Conservation (phyloP, 1,139 yeast genomes). For the Geotrichum bryndzae region DNA sequence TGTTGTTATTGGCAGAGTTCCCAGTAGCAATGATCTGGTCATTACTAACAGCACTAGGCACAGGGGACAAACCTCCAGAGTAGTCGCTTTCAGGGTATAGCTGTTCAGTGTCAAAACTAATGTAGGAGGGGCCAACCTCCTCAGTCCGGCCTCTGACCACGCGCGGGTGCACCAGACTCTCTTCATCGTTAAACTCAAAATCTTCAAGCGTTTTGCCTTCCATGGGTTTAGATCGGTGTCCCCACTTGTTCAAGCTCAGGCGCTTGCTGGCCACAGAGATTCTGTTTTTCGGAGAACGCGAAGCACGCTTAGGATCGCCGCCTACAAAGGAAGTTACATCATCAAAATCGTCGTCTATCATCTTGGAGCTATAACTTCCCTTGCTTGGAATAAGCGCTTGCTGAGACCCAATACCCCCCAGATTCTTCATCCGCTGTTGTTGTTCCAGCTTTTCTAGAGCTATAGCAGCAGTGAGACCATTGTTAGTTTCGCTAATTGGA, state of each 20-base stretch:
- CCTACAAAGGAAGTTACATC: background rate
- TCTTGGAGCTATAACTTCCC: background rate
- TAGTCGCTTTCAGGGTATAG: constrained; percentile 5
- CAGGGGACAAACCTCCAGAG: background rate
- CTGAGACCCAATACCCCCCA: constrained; percentile 1
- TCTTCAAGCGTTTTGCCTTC: constrained; percentile 8
- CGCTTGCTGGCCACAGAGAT: background rate
- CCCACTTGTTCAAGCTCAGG: background rate
- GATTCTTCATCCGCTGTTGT: background rate
- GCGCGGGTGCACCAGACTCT: background rate
- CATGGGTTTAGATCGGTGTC: background rate
- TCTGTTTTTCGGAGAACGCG: background rate
- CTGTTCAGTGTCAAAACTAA: constrained; percentile 7
- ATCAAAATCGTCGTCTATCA: background rate
- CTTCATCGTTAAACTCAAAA: constrained; percentile 10
- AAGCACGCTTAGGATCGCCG: background rate
- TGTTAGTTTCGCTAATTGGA: constrained; percentile 14
- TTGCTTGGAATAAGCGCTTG: constrained; percentile 3
- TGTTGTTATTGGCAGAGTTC: background rate
- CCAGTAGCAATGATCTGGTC: background rate
- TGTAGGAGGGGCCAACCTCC: background rate
- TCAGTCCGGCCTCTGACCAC: background rate
- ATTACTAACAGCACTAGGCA: background rate
- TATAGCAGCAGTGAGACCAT: constrained; percentile 17
- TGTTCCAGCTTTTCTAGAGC: constrained; percentile 14